Percentiles rank a stretch among this genome's conserved stretches.
Conservation (phyloP, 495 filamentous ascomycete genomes). For the Letharia lupina region DNA sequence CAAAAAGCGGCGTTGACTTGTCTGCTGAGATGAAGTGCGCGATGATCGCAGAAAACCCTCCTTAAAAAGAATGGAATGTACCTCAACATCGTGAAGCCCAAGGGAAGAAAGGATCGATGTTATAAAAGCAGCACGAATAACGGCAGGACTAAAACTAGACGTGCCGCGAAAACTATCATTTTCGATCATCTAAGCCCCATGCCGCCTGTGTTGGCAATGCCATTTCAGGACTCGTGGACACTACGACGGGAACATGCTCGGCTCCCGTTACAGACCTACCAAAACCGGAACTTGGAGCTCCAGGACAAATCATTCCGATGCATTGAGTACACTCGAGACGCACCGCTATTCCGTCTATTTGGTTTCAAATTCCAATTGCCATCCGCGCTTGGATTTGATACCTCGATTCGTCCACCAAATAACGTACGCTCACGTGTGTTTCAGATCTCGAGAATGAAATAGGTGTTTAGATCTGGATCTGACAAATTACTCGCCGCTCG, state of each 20-base stretch:
- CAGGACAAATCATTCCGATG: not conserved
- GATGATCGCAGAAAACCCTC: not conserved
- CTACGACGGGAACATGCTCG: not conserved
- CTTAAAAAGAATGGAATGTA: not conserved
- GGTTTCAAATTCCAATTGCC: not conserved
- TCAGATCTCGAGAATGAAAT: not conserved
- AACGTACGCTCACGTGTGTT: not conserved
- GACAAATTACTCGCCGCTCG: not conserved
- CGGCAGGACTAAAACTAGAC: not conserved
- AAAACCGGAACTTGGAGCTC: not conserved
- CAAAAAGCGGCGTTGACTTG: not conserved
- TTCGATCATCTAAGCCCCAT: not conserved
- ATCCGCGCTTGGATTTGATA: not conserved
- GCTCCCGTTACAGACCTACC: not conserved
- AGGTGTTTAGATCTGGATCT: not conserved
- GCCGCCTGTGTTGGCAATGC: not conserved
- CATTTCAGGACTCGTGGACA: not conserved
- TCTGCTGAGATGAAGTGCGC: not conserved
- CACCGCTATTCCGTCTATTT: not conserved
- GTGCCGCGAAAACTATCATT: not conserved
- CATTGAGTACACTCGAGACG: not conserved
- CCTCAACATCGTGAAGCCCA: not conserved
- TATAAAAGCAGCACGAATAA: not conserved
- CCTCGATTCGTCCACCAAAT: not conserved
- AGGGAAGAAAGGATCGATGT: not conserved